Evolutionary conservation across 805 yeast genomes (phyloP).

Genomic region (Blastobotrys americana): DNA sequence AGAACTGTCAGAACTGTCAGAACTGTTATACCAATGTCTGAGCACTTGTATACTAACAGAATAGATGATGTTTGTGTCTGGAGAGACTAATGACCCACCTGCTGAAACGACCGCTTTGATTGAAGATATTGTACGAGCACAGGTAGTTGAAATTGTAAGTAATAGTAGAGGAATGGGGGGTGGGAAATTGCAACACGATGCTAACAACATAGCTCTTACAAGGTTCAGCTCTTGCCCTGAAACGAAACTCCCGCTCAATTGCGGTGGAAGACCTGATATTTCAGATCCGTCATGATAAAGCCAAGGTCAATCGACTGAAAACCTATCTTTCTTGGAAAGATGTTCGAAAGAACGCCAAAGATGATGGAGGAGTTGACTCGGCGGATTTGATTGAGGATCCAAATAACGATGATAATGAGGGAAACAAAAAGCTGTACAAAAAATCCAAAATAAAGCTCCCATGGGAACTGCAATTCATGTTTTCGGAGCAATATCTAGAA

Average conservation of each 20-base stretch:
- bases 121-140: slow-evolving; percentile 92
- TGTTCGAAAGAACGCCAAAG: slow-evolving; percentile 74
- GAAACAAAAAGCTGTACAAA: slow-evolving; percentile 46
- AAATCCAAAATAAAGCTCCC: slow-evolving; percentile 79
- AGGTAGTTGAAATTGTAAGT: slow-evolving; percentile 71
- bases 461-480: slow-evolving; percentile 94
- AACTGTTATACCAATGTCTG: too few species aligned
- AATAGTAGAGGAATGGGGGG: neutral
- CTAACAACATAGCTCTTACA: slow-evolving; percentile 46
- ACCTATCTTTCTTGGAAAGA: slow-evolving; percentile 97
- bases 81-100: slow-evolving; percentile 93
- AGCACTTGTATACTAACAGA: too few species aligned
- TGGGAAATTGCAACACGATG: too few species aligned
- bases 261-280: slow-evolving; percentile 92
- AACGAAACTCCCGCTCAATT: slow-evolving; percentile 75
- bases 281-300: slow-evolving; percentile 83
- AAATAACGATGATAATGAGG: slow-evolving; percentile 31
- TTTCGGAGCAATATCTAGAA: slow-evolving; percentile 78
- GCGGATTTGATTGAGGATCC: slow-evolving; percentile 46
- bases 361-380: slow-evolving; percentile 53
- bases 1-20: too few species aligned
- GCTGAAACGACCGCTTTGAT: slow-evolving; percentile 84
- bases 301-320: slow-evolving; percentile 84
- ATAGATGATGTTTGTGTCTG: slow-evolving; percentile 97
- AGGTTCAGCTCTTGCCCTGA: slow-evolving; percentile 67